Evolutionary conservation across 2,329 filamentous ascomycete genomes (phyloP).

Genomic region (Lithohypha guttulata): DNA sequence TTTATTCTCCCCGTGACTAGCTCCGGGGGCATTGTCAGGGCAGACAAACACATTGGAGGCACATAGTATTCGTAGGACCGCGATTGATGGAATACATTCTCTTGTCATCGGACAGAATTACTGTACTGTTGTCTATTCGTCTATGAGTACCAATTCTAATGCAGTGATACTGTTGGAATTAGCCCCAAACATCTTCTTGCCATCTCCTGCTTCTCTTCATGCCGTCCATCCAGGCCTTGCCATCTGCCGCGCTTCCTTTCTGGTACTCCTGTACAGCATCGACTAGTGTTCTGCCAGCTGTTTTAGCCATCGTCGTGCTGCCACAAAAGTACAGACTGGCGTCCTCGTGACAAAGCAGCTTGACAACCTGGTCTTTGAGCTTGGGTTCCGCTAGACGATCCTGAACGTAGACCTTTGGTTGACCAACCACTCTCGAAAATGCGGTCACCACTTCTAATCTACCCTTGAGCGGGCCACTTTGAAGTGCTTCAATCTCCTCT

Average conservation of each 20-base stretch:
- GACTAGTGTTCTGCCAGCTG: conserved; percentile 32
- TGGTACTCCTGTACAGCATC: conserved; percentile 27
- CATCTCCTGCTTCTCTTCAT: conserved; percentile 43
- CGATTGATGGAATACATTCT: too few relatives aligned
- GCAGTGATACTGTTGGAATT: too few relatives aligned
- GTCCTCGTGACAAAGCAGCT: conserved; percentile 27
- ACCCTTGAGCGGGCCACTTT: neutral
- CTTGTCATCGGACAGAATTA: too few relatives aligned
- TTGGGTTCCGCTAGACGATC: conserved; percentile 26
- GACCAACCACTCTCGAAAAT: conserved; percentile 22
- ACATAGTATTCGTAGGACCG: too few relatives aligned
- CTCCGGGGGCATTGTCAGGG: too few relatives aligned
- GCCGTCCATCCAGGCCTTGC: conserved; percentile 37
- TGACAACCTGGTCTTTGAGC: conserved; percentile 24
- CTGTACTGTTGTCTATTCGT: neutral
- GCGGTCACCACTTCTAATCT: conserved; percentile 18
- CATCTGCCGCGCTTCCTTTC: conserved; percentile 32
- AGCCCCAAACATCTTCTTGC: conserved; percentile 46
- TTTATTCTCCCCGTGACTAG: neutral
- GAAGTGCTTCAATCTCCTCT: conserved; percentile 5
- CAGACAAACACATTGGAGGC: too few relatives aligned
- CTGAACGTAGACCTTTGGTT: conserved; percentile 29
- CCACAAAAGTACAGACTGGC: conserved; percentile 35
- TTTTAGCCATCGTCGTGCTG: conserved; percentile 26
- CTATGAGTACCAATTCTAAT: neutral